A percentile compares a stretch with the other conserved stretches of the same genome.
Conservation (phyloP, 2,329 filamentous ascomycete species). For the Exophiala alcalophila region DNA sequence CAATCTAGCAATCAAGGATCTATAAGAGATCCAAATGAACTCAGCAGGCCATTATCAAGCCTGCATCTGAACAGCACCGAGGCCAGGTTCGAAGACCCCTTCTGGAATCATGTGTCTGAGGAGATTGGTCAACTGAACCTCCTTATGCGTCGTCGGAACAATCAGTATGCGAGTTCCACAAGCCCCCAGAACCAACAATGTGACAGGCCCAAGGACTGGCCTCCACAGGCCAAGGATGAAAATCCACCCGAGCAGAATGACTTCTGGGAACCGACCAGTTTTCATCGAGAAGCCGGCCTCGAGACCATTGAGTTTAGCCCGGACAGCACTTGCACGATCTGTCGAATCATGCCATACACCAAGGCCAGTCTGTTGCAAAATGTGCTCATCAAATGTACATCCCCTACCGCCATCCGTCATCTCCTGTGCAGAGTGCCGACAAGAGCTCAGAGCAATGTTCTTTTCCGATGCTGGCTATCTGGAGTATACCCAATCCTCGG, state of each 20-base stretch:
- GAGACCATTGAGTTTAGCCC: slow-evolving; percentile 3
- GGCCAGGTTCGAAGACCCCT: slow-evolving; percentile 11
- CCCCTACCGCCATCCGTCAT: slow-evolving; percentile 38
- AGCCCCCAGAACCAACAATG: slow-evolving; percentile 16
- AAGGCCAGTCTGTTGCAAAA: slow-evolving; percentile 40
- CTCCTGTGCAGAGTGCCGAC: slow-evolving; percentile 44
- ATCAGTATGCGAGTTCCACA: slow-evolving; percentile 12
- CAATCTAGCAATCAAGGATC: slow-evolving; percentile 3
- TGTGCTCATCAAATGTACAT: slow-evolving; percentile 36
- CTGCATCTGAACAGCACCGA: slow-evolving; percentile 14
- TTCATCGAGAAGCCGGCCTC: slow-evolving; percentile 17
- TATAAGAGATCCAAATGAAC: slow-evolving; percentile 11
- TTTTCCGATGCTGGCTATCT: slow-evolving; percentile 48
- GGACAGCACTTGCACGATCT: slow-evolving; percentile 20
- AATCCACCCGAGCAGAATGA: slow-evolving; percentile 14
- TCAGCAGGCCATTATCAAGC: slow-evolving; percentile 19
- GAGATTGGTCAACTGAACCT: slow-evolving; percentile 27
- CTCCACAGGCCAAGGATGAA: neutral
- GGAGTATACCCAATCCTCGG: slow-evolving; percentile 47
- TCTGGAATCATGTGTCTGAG: slow-evolving; percentile 23
- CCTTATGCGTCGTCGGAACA: slow-evolving; percentile 31
- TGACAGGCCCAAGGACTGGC: slow-evolving; percentile 5
- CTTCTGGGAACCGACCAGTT: slow-evolving; percentile 15
- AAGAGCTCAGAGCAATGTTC: slow-evolving; percentile 45
- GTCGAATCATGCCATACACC: slow-evolving; percentile 35